Conservation (phyloP, 306 rosid species). For the Lathyrus oleraceus region DNA sequence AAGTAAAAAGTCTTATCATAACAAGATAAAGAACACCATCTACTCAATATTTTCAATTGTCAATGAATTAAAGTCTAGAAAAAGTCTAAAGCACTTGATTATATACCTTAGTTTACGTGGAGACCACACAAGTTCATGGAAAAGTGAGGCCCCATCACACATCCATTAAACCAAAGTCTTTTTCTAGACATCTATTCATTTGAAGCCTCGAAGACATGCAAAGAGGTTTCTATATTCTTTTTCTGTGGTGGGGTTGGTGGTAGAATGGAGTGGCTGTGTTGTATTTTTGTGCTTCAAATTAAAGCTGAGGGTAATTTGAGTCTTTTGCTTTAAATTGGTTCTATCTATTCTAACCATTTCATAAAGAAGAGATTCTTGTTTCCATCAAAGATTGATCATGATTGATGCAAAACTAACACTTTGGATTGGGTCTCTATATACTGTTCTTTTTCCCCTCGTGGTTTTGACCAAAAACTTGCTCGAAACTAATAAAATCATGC, state of each 20-base stretch:
- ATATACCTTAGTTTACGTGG: slow-evolving; percentile 40
- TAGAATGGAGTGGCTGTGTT: slow-evolving; percentile 40
- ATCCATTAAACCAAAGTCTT: slow-evolving; percentile 31
- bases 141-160: slow-evolving; percentile 42
- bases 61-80: slow-evolving; percentile 41
- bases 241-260: slow-evolving; percentile 42
- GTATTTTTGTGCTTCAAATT: slow-evolving; percentile 13
- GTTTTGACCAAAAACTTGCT: slow-evolving; percentile 43
- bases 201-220: slow-evolving; percentile 40
- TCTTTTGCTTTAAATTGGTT: slow-evolving; percentile 32
- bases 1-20: slow-evolving; percentile 20
- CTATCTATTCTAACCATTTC: slow-evolving; percentile 38
- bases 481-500: slow-evolving; percentile 16
- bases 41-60: slow-evolving; percentile 32
- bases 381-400: slow-evolving; percentile 23
- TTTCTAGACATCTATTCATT: slow-evolving; percentile 38
- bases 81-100: slow-evolving; percentile 55
- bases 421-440: not conserved
- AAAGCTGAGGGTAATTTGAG: slow-evolving; percentile 26
- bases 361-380: slow-evolving; percentile 30
- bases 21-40: slow-evolving; percentile 34
- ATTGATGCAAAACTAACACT: slow-evolving; percentile 25
- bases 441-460: slow-evolving; percentile 36
- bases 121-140: slow-evolving; percentile 34
- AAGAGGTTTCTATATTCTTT: slow-evolving; percentile 30